These are phyloP conservation scores for Didymella pomorum DNA, from an alignment of 2,329 filamentous ascomycete genomes.

Conservation along the genomic window DNA sequence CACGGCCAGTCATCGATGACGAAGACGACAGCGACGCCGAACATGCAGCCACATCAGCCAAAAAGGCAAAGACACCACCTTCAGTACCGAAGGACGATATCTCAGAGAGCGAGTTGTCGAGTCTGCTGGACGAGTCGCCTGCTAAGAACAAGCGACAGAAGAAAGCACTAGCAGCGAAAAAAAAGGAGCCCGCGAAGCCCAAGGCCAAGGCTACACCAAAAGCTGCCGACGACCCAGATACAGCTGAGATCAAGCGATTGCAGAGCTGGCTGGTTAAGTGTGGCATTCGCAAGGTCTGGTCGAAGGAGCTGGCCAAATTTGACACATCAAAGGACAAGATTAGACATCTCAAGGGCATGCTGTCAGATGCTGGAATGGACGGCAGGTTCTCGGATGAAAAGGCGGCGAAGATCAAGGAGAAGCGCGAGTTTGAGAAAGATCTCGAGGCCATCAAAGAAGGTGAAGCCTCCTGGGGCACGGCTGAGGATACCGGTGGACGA, in stretches of 20 bases:
- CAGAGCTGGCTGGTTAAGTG: constrained; percentile 90
- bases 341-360: constrained; percentile 77
- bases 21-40: constrained; percentile 29
- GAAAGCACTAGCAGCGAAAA: constrained; percentile 39
- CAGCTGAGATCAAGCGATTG: constrained; percentile 84
- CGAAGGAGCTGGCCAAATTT: constrained; percentile 76
- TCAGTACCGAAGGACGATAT: constrained; percentile 28
- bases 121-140: constrained; percentile 79
- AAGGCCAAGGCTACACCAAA: constrained; percentile 55
- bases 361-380: constrained; percentile 84
- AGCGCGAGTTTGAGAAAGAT: constrained; percentile 82
- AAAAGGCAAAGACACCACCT: constrained; percentile 24
- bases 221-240: constrained; percentile 63
- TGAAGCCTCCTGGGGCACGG: constrained; percentile 76
- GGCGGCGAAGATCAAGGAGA: constrained; percentile 86
- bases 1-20: constrained; percentile 21
- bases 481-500: constrained; percentile 38
- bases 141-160: constrained; percentile 63
- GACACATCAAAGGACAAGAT: constrained; percentile 81
- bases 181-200: constrained; percentile 33
- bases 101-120: constrained; percentile 73
- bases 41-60: constrained; percentile 16
- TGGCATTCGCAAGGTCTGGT: constrained; percentile 92
- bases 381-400: constrained; percentile 87
- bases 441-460: constrained; percentile 85